A percentile compares a stretch with the other conserved stretches of the same genome.
phyloP scores from a whole-genome alignment of 1,139 yeast genomes.

The Candida sanyaensis region DNA sequence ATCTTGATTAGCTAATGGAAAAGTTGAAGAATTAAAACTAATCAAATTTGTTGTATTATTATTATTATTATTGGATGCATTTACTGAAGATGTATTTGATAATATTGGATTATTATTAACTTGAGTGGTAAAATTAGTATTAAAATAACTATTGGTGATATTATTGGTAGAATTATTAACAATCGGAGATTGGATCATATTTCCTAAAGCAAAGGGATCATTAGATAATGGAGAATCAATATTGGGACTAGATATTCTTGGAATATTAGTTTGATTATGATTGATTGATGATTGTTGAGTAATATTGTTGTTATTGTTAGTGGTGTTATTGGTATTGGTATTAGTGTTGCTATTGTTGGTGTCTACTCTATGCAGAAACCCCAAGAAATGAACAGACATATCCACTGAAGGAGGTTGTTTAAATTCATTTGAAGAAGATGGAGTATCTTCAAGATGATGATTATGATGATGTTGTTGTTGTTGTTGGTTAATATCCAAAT shows the following conservation, averaged over 20 bases:
- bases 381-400: constrained; percentile 1
- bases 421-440: constrained; percentile 1
- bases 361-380: neutral
- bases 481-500: neutral
- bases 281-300: neutral
- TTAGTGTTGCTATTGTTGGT: neutral
- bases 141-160: constrained; percentile 38
- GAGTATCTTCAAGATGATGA: neutral
- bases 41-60: neutral
- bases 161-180: constrained; percentile 31
- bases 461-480: too few species aligned
- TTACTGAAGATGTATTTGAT: neutral
- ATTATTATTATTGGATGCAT: neutral
- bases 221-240: constrained; percentile 2
- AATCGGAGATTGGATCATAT: constrained; percentile 32
- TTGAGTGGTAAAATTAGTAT: constrained; percentile 25
- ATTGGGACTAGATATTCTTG: constrained; percentile 1
- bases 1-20: constrained; percentile 27
- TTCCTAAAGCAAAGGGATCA: constrained; percentile 1
- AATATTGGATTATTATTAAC: constrained; percentile 6
- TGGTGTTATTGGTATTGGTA: neutral
- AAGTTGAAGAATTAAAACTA: constrained; percentile 35
- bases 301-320: neutral
- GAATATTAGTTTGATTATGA: neutral
- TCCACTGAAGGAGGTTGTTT: constrained; percentile 4